Conservation (phyloP, 495 filamentous ascomycete genomes). For the Xylaria bambusicola region DNA sequence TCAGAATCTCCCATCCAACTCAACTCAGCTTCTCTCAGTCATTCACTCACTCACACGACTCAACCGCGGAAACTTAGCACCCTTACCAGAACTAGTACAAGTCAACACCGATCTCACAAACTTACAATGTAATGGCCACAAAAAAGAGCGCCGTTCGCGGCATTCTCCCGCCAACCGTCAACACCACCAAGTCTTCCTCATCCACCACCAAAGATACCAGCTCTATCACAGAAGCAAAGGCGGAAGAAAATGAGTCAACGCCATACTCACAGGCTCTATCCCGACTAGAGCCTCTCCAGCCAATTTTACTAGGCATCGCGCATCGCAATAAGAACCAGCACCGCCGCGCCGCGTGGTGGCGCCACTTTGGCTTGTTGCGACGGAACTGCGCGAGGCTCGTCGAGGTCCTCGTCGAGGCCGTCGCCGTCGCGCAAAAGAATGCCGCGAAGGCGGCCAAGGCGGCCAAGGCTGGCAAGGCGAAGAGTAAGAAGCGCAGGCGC, state of each 20-base stretch:
- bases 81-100: no score
- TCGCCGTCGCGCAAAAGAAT: slow-evolving; percentile 15
- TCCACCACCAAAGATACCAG: neutral
- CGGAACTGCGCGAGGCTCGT: slow-evolving; percentile 60
- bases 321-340: slow-evolving; percentile 87
- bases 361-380: slow-evolving; percentile 64
- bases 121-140: slow-evolving; percentile 19
- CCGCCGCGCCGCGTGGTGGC: slow-evolving; percentile 71
- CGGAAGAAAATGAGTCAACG: neutral
- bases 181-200: no score
- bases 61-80: no score
- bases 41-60: no score
- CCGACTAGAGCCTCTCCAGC: slow-evolving; percentile 33
- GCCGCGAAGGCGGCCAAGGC: slow-evolving; percentile 14
- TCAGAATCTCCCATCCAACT: no score
- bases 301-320: slow-evolving; percentile 63
- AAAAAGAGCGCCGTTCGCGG: slow-evolving; percentile 12
- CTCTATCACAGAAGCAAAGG: neutral
- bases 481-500: slow-evolving; percentile 17
- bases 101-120: neutral
- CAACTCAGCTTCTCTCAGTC: no score
- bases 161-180: no score
- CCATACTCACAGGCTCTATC: slow-evolving; percentile 18
- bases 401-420: slow-evolving; percentile 35
- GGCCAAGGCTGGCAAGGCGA: slow-evolving; percentile 17